phyloP scores from a whole-genome alignment of 805 yeast genomes.

The Saccharomycopsis javanensis region DNA sequence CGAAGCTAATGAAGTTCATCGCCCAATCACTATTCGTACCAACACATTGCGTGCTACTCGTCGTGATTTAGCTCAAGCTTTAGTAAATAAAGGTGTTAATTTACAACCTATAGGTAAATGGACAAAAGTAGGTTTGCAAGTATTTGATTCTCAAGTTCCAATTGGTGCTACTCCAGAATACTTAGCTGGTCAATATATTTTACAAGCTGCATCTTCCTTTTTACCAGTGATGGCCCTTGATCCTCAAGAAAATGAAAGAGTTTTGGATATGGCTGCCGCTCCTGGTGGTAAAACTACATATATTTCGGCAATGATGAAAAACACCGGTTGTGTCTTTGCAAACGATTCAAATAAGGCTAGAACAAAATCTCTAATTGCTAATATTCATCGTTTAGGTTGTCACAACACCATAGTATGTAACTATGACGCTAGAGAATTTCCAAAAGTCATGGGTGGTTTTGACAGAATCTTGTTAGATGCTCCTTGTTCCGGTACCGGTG shows the following conservation, averaged over 20 bases:
- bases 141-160: constrained; percentile 98
- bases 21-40: constrained; percentile 97
- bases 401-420: constrained; percentile 93
- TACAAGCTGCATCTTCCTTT: constrained; percentile 98
- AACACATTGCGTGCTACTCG: constrained; percentile 91
- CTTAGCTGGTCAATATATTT: constrained; percentile 91
- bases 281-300: constrained; percentile 56
- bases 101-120: constrained; percentile 94
- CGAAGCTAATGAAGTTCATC: constrained; percentile 94
- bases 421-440: constrained; percentile 97
- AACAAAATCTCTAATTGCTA: constrained; percentile 92
- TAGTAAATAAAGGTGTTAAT: constrained; percentile 94
- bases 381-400: constrained; percentile 94
- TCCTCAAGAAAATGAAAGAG: constrained; percentile 95
- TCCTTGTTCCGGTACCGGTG: constrained; percentile 99
- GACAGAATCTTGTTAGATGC: constrained; percentile 94
- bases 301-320: constrained; percentile 79
- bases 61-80: constrained; percentile 88
- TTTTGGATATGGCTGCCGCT: constrained; percentile 91
- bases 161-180: constrained; percentile 99
- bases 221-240: constrained; percentile 95
- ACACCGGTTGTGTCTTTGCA: constrained; percentile 95
- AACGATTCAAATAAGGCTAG: constrained; percentile 95
- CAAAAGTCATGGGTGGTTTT: constrained; percentile 96
- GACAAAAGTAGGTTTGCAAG: constrained; percentile 97